These are phyloP conservation scores for Hypholoma sublateritium DNA, from an alignment of 768 basidiomycete species.

Conservation along the genomic window DNA sequence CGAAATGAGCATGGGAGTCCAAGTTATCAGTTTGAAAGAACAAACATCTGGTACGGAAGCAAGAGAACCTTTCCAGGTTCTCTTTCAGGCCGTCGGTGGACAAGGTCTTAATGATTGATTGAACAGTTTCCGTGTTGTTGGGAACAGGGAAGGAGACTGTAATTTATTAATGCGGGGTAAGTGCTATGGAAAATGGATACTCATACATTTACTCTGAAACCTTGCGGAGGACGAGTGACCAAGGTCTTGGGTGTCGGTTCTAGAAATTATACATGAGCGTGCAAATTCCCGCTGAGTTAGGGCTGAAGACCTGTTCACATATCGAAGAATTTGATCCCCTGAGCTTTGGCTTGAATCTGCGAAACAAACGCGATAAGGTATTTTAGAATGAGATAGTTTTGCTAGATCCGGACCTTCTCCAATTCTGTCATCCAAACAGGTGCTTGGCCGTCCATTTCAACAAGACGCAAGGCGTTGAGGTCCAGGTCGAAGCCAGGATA, in stretches of 20 bases:
- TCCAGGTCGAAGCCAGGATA: slow-evolving; percentile 71
- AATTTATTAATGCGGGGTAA: slow-evolving; percentile 9
- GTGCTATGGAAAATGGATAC: background rate
- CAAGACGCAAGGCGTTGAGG: slow-evolving; percentile 68
- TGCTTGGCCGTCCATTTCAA: slow-evolving; percentile 68
- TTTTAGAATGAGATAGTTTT: background rate
- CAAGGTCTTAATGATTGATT: slow-evolving; percentile 62
- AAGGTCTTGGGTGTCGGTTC: slow-evolving; percentile 74
- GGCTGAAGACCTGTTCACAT: slow-evolving; percentile 48
- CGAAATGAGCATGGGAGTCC: background rate
- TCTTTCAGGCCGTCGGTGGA: slow-evolving; percentile 63
- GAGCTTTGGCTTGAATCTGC: slow-evolving; percentile 76
- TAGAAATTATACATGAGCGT: slow-evolving; percentile 24
- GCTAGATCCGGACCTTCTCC: slow-evolving; percentile 62
- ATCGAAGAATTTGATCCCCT: slow-evolving; percentile 85
- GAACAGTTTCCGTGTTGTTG: slow-evolving; percentile 57
- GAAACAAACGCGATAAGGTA: slow-evolving; percentile 8
- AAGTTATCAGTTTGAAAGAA: slow-evolving; percentile 11
- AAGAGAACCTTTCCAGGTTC: slow-evolving; percentile 65
- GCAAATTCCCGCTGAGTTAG: background rate
- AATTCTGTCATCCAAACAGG: slow-evolving; percentile 85
- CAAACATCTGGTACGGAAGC: slow-evolving; percentile 75
- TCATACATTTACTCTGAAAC: slow-evolving; percentile 37
- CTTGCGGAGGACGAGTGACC: slow-evolving; percentile 40
- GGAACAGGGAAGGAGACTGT: slow-evolving; percentile 56